Base-by-base conservation (phyloP, 768 basidiomycete species). In the Cubamyces lactineus region DNA sequence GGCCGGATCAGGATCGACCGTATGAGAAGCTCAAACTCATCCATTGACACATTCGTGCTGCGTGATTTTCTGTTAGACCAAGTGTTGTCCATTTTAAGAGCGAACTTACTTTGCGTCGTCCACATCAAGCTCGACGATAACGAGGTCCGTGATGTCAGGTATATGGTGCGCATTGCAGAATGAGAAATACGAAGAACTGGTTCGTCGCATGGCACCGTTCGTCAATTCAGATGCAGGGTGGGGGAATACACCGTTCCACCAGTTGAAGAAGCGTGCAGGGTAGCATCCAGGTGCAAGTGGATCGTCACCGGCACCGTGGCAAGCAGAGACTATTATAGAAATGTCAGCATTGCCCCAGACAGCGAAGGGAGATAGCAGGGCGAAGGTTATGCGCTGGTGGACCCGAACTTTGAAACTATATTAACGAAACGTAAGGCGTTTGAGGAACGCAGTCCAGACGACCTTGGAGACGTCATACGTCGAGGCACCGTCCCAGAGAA, bases 241-340 rank as follows among this genome's bases (percentile, higher is more conserved):
- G 0, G 96, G 97, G 77, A 99, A 99, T n/a, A 98, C 85, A 56
- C 81, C 83, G 76, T 96, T 94, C 92, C 96, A 97, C 96, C 97
- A 99, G 53, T 88, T 80, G 80, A 98, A 98, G 78, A 98, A 92
- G 55, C 86, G 86, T n/a, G 91, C 87, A 1, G 97, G 96, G 75
- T 98, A 99, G 74, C 96, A 96, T 64, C 76, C 76, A 0, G 91
- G 81, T 0, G 92, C 85, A 58, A 97, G 80, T 4, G 93, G 94
- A 72, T 96, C 92, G 70, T 96, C 89, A 1, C 95, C 96, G 9
- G 94, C 89, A 21, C 96, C 95, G 70, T 96, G 91, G 72, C 95
- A 98, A 1, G 95, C 86, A 57, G 95, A 94, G 19, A 97, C 95
- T 95, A 71, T 1, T 21, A 38, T 17, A 47, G n/a, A 34, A 41